Evolutionary conservation across 495 filamentous ascomycete species (phyloP).

Genomic region (Lepidopterella palustris): DNA sequence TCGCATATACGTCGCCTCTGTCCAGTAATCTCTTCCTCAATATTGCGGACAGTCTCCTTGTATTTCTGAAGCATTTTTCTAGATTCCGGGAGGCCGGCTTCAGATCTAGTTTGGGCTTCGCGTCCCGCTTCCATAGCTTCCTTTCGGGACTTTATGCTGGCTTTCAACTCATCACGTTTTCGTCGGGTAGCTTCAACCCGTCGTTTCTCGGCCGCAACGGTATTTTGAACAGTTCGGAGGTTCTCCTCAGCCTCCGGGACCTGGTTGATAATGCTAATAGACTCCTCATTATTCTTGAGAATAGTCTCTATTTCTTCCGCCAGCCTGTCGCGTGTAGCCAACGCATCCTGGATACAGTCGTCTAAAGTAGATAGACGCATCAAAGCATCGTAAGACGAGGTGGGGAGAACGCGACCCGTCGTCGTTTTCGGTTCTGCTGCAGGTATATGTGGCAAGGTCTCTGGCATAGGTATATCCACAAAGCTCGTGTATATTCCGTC

Average conservation of each 20-base stretch:
- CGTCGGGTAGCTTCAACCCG: constrained; percentile 53
- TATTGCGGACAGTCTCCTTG: constrained; percentile 47
- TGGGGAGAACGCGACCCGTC: constrained; percentile 42
- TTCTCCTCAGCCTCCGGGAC: constrained; percentile 60
- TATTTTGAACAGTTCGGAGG: constrained; percentile 50
- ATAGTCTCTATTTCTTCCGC: constrained; percentile 71
- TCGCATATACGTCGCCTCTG: constrained; percentile 83
- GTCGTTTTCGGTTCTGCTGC: constrained; percentile 40
- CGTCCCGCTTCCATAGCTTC: constrained; percentile 60
- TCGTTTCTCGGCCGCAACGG: constrained; percentile 57
- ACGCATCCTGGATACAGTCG: constrained; percentile 85
- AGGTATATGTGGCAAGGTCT: constrained; percentile 32
- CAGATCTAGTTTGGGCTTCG: constrained; percentile 49
- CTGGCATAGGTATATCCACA: constrained; percentile 48
- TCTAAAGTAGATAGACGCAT: constrained; percentile 87
- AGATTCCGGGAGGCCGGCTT: constrained; percentile 43
- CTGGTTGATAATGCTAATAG: constrained; percentile 42
- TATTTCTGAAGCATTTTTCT: constrained; percentile 53
- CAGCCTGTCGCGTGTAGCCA: constrained; percentile 67
- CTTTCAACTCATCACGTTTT: constrained; percentile 55
- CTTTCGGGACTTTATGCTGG: constrained; percentile 58
- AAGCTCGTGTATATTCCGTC: constrained; percentile 84
- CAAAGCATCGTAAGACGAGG: constrained; percentile 83
- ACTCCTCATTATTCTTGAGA: constrained; percentile 49
- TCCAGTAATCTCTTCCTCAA: constrained; percentile 58